Conservation (phyloP, 495 filamentous ascomycete species). For the Massariosphaeria phaeospora region DNA sequence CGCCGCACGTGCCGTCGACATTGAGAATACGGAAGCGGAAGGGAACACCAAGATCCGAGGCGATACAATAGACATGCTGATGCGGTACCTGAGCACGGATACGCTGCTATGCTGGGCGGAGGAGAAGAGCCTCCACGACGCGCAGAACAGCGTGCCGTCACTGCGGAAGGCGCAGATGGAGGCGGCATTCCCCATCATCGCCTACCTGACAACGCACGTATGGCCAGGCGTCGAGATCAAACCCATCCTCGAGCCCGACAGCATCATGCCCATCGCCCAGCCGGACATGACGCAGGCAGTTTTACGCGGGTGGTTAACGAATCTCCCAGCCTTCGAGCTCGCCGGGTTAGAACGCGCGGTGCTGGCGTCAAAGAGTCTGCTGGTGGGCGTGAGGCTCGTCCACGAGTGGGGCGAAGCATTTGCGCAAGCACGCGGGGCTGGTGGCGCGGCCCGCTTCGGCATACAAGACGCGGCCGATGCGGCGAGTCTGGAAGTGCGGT, state of each 20-base stretch:
- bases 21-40: conserved; percentile 60
- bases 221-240: conserved; percentile 80
- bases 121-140: conserved; percentile 46
- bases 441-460: conserved; percentile 46
- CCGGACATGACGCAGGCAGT: conserved; percentile 65
- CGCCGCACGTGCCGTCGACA: conserved; percentile 71
- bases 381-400: conserved; percentile 70
- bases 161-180: conserved; percentile 69
- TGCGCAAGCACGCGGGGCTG: conserved; percentile 38
- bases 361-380: conserved; percentile 78
- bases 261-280: conserved; percentile 68
- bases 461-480: conserved; percentile 70
- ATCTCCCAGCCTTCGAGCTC: conserved; percentile 68
- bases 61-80: conserved; percentile 58
- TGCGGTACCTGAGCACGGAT: conserved; percentile 89
- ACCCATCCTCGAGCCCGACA: conserved; percentile 66
- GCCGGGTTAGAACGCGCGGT: conserved; percentile 79
- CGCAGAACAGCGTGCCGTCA: conserved; percentile 41
- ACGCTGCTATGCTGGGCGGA: conserved; percentile 90
- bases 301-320: conserved; percentile 72
- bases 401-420: conserved; percentile 85
- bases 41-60: conserved; percentile 46
- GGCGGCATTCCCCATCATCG: conserved; percentile 61
- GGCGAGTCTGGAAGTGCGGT: conserved; percentile 76
- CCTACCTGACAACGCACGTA: conserved; percentile 63